These are phyloP conservation scores for Bauhinia variegata DNA, from an alignment of 306 rosid genomes.

Conservation along the genomic window DNA sequence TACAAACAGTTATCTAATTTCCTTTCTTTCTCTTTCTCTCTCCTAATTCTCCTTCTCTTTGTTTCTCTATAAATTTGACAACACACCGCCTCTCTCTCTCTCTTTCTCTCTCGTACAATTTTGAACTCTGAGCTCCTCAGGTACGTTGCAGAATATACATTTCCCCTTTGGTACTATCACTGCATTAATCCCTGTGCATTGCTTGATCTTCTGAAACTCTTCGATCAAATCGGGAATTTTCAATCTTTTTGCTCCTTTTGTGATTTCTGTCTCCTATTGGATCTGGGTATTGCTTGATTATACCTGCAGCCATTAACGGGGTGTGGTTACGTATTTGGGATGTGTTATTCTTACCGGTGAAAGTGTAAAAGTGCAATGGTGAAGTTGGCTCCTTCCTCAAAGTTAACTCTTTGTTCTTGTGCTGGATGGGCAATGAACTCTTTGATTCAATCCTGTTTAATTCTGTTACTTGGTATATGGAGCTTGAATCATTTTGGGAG, in stretches of 20 bases:
- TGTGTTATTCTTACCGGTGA: background rate
- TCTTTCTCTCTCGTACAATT: background rate
- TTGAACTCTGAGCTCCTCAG: slow-evolving; percentile 32
- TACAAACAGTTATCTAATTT: too few species aligned
- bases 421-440: too few species aligned
- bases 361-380: slow-evolving; percentile 28
- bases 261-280: slow-evolving; percentile 17
- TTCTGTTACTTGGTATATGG: background rate
- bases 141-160: slow-evolving; percentile 41
- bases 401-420: slow-evolving; percentile 35
- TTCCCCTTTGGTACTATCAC: background rate
- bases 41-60: background rate
- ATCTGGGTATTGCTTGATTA: slow-evolving; percentile 42
- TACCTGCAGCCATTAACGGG: slow-evolving; percentile 14
- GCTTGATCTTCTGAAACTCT: slow-evolving; percentile 25
- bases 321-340: slow-evolving; percentile 13
- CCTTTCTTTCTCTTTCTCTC: background rate
- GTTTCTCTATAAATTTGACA: too few species aligned
- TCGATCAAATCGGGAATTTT: slow-evolving; percentile 31
- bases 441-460: slow-evolving; percentile 20
- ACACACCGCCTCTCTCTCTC: too few species aligned
- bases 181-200: slow-evolving; percentile 37
- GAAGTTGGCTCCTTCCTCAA: slow-evolving; percentile 30
- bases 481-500: slow-evolving; percentile 14
- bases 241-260: background rate